Evolutionary conservation across 495 filamentous ascomycete genomes (phyloP).

Genomic region (Trichocladium uniseriatum): DNA sequence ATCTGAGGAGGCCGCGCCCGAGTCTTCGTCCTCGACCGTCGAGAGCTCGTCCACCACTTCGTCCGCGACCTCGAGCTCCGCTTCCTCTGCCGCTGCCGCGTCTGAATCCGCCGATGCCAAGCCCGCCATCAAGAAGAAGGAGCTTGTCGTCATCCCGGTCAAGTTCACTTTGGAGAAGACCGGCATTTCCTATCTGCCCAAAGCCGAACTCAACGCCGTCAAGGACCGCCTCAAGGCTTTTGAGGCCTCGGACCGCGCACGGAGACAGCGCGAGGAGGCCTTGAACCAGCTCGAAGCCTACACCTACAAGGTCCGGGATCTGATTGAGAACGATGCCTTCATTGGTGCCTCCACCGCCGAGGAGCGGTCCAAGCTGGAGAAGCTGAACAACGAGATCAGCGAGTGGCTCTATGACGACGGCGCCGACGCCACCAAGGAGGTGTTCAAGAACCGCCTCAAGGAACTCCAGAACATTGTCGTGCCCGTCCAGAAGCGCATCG

Average conservation of each 20-base stretch:
- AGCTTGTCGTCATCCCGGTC: slow-evolving; percentile 61
- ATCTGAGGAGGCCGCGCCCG: slow-evolving; percentile 37
- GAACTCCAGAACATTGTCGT: slow-evolving; percentile 60
- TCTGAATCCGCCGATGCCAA: slow-evolving; percentile 35
- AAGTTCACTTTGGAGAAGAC: slow-evolving; percentile 50
- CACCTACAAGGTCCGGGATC: slow-evolving; percentile 80
- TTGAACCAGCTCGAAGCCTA: slow-evolving; percentile 90
- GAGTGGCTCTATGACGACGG: slow-evolving; percentile 92
- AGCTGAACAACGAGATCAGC: slow-evolving; percentile 54
- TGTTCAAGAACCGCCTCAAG: slow-evolving; percentile 62
- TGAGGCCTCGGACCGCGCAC: slow-evolving; percentile 69
- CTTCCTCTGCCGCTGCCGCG: slow-evolving; percentile 33
- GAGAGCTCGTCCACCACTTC: slow-evolving; percentile 28
- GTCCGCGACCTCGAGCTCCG: slow-evolving; percentile 32
- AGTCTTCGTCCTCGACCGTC: slow-evolving; percentile 37
- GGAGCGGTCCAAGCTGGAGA: slow-evolving; percentile 51
- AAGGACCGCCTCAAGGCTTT: slow-evolving; percentile 69
- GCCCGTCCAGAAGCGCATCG: slow-evolving; percentile 57
- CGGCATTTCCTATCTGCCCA: slow-evolving; percentile 50
- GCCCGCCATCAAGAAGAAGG: slow-evolving; percentile 47
- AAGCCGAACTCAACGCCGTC: slow-evolving; percentile 53
- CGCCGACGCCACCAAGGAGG: slow-evolving; percentile 58
- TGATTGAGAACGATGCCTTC: slow-evolving; percentile 68
- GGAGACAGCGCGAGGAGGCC: slow-evolving; percentile 71
- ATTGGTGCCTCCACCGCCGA: slow-evolving; percentile 54